These are phyloP conservation scores for Calocybe gambosa DNA, from an alignment of 1,284 basidiomycete species.

Conservation along the genomic window DNA sequence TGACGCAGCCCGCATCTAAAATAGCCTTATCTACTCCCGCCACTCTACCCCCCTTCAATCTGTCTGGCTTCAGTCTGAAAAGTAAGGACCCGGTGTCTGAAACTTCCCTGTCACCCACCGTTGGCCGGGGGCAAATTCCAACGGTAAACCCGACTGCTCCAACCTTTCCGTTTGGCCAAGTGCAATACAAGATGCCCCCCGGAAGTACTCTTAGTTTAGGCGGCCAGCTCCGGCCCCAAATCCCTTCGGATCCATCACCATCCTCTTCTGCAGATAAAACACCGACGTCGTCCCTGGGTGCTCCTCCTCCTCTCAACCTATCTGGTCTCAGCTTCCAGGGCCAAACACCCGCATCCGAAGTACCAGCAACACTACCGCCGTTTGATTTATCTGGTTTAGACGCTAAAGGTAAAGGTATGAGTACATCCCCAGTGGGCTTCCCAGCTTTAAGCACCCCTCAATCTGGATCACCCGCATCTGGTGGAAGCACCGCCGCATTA, in stretches of 20 bases:
- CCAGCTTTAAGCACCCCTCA: not conserved
- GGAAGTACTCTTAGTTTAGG: not conserved
- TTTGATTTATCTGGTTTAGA: conserved; percentile 9
- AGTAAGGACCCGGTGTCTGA: not conserved
- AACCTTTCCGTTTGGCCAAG: not conserved
- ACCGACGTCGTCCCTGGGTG: not conserved
- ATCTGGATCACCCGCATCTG: not conserved
- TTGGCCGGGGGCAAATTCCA: not conserved
- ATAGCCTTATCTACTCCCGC: not conserved
- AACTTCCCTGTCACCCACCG: not conserved
- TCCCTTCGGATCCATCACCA: not conserved
- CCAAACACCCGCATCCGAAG: conserved; percentile 1
- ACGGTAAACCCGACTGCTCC: not conserved
- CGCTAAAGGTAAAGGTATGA: conserved; percentile 4
- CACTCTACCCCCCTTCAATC: not conserved
- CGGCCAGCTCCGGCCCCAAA: not conserved
- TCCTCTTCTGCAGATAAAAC: not conserved
- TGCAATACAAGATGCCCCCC: not conserved
- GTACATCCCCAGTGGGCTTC: not conserved
- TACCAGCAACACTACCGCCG: conserved; percentile 3
- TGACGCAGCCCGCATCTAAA: no score
- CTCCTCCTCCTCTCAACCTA: not conserved
- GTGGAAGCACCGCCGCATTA: not conserved
- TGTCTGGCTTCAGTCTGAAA: conserved; percentile 2
- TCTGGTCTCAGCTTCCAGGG: conserved; percentile 1